phyloP scores from a whole-genome alignment of 2,329 filamentous ascomycete genomes.

The Zymoseptoria tritici region DNA sequence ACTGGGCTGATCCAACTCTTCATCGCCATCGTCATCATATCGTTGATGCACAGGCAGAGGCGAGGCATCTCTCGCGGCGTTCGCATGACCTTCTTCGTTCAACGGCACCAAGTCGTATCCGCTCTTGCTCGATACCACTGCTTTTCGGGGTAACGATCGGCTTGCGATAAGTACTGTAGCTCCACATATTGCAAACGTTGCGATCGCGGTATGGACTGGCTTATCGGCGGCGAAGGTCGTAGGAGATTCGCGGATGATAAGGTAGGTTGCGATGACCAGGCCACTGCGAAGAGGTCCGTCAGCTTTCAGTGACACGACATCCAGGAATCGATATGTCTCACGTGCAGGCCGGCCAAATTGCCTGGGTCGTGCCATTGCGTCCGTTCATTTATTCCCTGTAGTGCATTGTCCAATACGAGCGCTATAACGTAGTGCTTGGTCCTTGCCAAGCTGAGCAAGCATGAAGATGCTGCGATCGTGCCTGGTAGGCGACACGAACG shows the following conservation, averaged over 20 bases:
- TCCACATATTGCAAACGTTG: slow-evolving; percentile 37
- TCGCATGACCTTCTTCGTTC: slow-evolving; percentile 20
- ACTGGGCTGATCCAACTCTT: slow-evolving; percentile 20
- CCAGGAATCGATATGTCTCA: not conserved
- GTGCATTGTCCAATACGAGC: not conserved
- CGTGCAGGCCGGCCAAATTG: slow-evolving; percentile 14
- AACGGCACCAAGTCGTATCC: not conserved
- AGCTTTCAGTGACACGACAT: not conserved
- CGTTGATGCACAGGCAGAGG: not conserved
- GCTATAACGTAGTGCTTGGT: not conserved
- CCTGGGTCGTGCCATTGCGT: slow-evolving; percentile 6
- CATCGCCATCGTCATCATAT: slow-evolving; percentile 4
- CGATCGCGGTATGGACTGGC: slow-evolving; percentile 38
- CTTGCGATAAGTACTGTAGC: slow-evolving; percentile 32
- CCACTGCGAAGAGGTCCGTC: slow-evolving; percentile 14
- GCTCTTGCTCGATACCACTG: not conserved
- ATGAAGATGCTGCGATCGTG: not conserved
- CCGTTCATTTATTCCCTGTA: not conserved
- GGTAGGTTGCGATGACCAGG: slow-evolving; percentile 22
- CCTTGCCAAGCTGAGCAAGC: not conserved
- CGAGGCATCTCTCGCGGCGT: slow-evolving; percentile 13
- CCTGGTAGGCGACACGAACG: no score
- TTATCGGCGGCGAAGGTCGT: slow-evolving; percentile 35
- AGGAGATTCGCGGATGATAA: slow-evolving; percentile 18
- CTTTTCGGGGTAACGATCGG: slow-evolving; percentile 24